phyloP scores from a whole-genome alignment of 208 protist species.

The Acanthamoeba sp. region DNA sequence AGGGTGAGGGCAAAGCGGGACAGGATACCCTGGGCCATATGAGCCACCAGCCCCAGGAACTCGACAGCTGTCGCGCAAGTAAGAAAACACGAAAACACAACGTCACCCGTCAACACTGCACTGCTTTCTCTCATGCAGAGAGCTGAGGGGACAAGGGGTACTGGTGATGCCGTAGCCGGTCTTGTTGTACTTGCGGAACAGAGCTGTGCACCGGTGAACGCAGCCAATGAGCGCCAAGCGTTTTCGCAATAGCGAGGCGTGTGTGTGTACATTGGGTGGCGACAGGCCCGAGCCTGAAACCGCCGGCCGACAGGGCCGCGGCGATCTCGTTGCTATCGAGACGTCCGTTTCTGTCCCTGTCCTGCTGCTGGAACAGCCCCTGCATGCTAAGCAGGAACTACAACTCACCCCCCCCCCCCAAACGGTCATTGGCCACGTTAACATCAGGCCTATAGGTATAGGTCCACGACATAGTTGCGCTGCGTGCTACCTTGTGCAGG shows the following conservation, averaged over 20 bases:
- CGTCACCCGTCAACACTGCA: background rate
- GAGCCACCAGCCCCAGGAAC: constrained; percentile 33
- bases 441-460: too few species aligned
- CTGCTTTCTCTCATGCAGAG: background rate
- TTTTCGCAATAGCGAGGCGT: background rate
- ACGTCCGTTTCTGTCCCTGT: constrained; percentile 13
- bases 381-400: constrained; percentile 48
- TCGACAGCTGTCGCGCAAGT: background rate
- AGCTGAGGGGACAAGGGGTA: background rate
- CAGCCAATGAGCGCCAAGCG: background rate
- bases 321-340: constrained; percentile 1
- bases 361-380: constrained; percentile 20
- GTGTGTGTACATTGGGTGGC: background rate
- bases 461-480: too few species aligned
- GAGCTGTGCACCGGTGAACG: background rate
- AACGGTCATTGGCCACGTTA: too few species aligned
- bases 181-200: constrained; percentile 18
- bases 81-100: background rate
- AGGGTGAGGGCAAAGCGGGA: background rate
- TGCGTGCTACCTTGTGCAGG: constrained; percentile 57
- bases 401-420: too few species aligned
- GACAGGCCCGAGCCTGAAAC: background rate
- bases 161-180: constrained; percentile 14
- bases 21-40: background rate
- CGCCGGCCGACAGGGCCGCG: background rate